Percentiles rank a stretch among this genome's conserved stretches.
phyloP scores from a whole-genome alignment of 257 asterid genomes.

The Solanum sejunctum region DNA sequence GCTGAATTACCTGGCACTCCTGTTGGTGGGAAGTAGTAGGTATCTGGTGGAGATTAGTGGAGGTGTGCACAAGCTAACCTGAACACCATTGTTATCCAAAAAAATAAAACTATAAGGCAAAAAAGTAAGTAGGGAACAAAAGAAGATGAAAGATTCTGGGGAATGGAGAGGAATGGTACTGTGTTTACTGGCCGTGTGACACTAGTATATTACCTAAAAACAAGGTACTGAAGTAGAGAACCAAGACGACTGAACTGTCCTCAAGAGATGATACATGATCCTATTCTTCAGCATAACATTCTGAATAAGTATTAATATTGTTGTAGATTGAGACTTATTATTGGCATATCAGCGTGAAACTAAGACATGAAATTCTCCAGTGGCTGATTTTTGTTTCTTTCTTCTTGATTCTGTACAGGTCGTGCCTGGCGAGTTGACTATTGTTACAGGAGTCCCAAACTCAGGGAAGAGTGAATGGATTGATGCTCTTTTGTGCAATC shows the following conservation, averaged over 20 bases:
- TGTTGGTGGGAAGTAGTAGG: neutral
- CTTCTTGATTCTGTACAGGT: constrained; percentile 35
- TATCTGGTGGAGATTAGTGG: neutral
- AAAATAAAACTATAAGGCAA: neutral
- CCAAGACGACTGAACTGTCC: neutral
- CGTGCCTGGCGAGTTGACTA: constrained; percentile 91
- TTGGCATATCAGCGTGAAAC: neutral
- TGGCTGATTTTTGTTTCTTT: neutral
- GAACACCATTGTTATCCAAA: neutral
- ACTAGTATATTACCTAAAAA: neutral
- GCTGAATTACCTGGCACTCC: neutral
- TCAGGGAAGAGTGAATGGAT: constrained; percentile 99
- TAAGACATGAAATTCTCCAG: neutral
- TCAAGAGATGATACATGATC: neutral
- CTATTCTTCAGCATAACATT: neutral
- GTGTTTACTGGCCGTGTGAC: neutral
- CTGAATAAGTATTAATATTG: neutral
- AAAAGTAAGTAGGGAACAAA: neutral
- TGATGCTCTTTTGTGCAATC: constrained; percentile 92
- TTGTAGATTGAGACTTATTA: neutral
- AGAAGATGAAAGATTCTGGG: neutral
- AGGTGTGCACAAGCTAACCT: neutral
- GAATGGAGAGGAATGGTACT: neutral
- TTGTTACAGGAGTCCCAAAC: constrained; percentile 96
- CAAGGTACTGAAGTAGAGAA: neutral